phyloP scores from a whole-genome alignment of 1,284 basidiomycete species.

The Boletus semigastroideus region DNA sequence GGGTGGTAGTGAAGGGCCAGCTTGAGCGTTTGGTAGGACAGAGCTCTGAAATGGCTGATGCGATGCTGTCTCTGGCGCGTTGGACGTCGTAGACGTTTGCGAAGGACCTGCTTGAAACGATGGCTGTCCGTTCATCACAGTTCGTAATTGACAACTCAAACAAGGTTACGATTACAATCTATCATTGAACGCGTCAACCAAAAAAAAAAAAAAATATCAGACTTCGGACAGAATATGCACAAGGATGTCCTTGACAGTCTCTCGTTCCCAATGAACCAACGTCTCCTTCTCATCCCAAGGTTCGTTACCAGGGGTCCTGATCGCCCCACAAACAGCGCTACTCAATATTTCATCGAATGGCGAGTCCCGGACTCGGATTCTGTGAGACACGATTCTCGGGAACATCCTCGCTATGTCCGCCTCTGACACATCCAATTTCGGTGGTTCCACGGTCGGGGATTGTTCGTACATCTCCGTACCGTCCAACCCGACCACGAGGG shows the following conservation, averaged over 20 bases:
- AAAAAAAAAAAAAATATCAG: constrained; percentile 28
- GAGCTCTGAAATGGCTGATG: constrained; percentile 13
- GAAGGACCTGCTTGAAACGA: constrained; percentile 23
- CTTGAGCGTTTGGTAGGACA: constrained; percentile 11
- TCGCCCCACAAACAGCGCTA: constrained; percentile 55
- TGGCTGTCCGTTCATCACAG: constrained; percentile 26
- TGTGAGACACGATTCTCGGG: constrained; percentile 68
- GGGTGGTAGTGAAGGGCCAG: constrained; percentile 18
- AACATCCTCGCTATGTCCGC: constrained; percentile 69
- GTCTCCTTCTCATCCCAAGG: constrained; percentile 15
- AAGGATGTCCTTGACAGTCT: constrained; percentile 58
- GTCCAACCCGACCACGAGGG: constrained; percentile 21
- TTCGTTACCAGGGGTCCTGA: constrained; percentile 26
- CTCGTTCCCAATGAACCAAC: constrained; percentile 34
- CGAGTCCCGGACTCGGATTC: constrained; percentile 62
- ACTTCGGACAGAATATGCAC: constrained; percentile 56
- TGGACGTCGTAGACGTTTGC: constrained; percentile 14
- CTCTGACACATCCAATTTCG: constrained; percentile 60
- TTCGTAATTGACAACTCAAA: not conserved
- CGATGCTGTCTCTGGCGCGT: constrained; percentile 11
- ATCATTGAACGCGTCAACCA: no score
- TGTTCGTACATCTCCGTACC: constrained; percentile 10
- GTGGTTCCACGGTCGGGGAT: constrained; percentile 14
- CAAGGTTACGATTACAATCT: not conserved
- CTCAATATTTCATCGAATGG: constrained; percentile 67